Evolutionary conservation across 2,329 filamentous ascomycete genomes (phyloP).

Genomic region (Beauveria sp.): DNA sequence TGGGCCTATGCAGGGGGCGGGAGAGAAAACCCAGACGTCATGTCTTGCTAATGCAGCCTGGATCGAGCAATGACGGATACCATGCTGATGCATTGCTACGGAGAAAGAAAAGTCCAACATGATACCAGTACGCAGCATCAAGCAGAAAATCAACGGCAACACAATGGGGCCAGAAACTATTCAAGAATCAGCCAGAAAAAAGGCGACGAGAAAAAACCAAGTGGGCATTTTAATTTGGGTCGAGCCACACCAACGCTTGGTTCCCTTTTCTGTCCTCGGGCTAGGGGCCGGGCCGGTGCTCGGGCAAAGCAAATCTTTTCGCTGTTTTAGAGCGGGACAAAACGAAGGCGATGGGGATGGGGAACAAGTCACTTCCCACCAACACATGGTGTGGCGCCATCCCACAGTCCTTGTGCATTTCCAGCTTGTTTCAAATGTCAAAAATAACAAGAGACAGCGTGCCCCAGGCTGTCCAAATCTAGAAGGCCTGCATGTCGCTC

Average conservation of each 20-base stretch:
- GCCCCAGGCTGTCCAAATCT: background rate
- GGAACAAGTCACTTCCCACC: background rate
- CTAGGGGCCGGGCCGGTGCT: conserved; percentile 9
- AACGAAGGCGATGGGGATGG: background rate
- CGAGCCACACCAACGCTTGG: background rate
- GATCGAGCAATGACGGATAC: background rate
- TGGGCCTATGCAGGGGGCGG: background rate
- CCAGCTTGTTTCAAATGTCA: conserved; percentile 2
- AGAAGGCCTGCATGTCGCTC: background rate
- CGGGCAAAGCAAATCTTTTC: background rate
- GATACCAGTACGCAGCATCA: background rate
- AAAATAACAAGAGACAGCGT: background rate
- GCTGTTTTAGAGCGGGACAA: too few relatives aligned
- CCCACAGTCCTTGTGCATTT: background rate
- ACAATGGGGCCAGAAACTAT: background rate
- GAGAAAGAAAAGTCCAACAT: background rate
- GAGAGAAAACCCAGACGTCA: background rate
- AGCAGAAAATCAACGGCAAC: too few relatives aligned
- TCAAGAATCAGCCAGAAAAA: background rate
- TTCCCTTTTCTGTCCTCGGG: background rate
- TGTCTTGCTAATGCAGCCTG: conserved; percentile 1
- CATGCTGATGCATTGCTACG: background rate
- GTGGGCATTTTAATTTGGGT: background rate
- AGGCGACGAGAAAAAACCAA: background rate
- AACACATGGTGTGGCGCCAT: background rate